Evolutionary conservation across 2,329 filamentous ascomycete genomes (phyloP), one percentile per base, ranked within the genome.

Genomic region (Aspergillus clavatus): DNA sequence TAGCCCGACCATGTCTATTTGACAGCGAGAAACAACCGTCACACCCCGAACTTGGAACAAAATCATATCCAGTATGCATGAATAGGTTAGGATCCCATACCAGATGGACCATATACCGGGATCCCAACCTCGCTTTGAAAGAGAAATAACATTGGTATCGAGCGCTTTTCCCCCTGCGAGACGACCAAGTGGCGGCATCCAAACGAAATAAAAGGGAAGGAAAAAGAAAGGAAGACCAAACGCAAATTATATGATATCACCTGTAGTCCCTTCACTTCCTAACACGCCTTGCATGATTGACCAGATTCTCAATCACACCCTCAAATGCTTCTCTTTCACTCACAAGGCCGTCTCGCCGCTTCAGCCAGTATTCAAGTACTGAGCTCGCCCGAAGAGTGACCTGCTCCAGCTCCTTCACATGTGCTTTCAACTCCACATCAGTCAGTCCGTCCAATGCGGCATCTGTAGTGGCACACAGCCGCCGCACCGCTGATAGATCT

Each of bases 271-370:
- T 54, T 71, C 72, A 88, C 70, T 90, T 93, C 62, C 89, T 79
- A 45, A 89, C 82, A 71, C 90, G 88, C 65, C 89, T 79, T 40
- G 89, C 89, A 71, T 95, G 89, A 67, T 89, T 93, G 35, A 96
- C 91, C 54, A 97, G 69, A 66, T 95, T 96, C 71, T 95, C 91
- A 76, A 97, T 96, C 12, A 97, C 91, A 0, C 89, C 89, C 65
- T 97, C 91, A 65, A 96, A 93, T 2, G 89, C 88, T 64, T 96
- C 91, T 56, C 93, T 84, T 63, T 97, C 91, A 31, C 87, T 87
- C 53, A 95, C 73, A 58, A 91, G 88, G 56, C 89, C 89, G 63
- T 95, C 90, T 42, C 86, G 84, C 57, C 83, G 76, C 72, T 87
- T 87, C 56, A 87, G 79, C 91, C 91, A 97, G 64, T 91, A 95